Evolutionary conservation across 352 stramenopile genomes (phyloP).

Genomic region (Lagenidium giganteum): DNA sequence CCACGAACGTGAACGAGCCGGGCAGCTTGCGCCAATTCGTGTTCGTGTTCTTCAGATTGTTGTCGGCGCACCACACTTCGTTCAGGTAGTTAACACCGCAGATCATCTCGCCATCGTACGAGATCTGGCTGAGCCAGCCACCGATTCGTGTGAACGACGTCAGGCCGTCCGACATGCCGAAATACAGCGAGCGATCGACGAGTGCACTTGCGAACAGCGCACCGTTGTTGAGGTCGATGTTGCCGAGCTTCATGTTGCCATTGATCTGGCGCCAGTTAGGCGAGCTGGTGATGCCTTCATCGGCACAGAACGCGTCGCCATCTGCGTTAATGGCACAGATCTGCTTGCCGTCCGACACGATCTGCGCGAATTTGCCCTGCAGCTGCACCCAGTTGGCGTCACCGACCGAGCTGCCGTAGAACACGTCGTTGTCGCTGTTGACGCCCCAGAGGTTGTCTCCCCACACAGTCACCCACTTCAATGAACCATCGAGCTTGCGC

Average conservation of each 20-base stretch:
- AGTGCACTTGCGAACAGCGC: conserved; percentile 3
- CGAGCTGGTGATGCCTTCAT: conserved; percentile 7
- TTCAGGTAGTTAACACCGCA: conserved; percentile 2
- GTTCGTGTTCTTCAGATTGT: neutral
- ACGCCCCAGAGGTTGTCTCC: conserved; percentile 3
- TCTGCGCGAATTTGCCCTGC: conserved; percentile 5
- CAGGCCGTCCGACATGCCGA: conserved; percentile 10
- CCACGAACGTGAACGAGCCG: conserved; percentile 2
- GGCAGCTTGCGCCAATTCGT: conserved; percentile 4
- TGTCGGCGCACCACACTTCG: conserved; percentile 5
- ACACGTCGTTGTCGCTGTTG: conserved; percentile 5
- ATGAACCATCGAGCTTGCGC: conserved; percentile 4
- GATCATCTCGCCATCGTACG: conserved; percentile 15
- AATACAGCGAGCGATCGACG: conserved; percentile 6
- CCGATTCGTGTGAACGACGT: conserved; percentile 4
- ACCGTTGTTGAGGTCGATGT: conserved; percentile 11
- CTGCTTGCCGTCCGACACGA: conserved; percentile 19
- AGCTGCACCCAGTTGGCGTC: conserved; percentile 4
- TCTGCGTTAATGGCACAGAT: conserved; percentile 10
- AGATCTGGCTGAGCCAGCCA: conserved; percentile 6
- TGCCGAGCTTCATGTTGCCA: conserved; percentile 13
- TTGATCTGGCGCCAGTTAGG: conserved; percentile 16
- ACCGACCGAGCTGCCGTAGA: neutral
- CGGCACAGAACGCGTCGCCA: conserved; percentile 14
- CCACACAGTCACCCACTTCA: neutral